A percentile compares a stretch with the other conserved stretches of the same genome.
Evolutionary conservation across 2,329 filamentous ascomycete genomes (phyloP).

Genomic region (Ophiocordyceps camponoti-leonardi): DNA sequence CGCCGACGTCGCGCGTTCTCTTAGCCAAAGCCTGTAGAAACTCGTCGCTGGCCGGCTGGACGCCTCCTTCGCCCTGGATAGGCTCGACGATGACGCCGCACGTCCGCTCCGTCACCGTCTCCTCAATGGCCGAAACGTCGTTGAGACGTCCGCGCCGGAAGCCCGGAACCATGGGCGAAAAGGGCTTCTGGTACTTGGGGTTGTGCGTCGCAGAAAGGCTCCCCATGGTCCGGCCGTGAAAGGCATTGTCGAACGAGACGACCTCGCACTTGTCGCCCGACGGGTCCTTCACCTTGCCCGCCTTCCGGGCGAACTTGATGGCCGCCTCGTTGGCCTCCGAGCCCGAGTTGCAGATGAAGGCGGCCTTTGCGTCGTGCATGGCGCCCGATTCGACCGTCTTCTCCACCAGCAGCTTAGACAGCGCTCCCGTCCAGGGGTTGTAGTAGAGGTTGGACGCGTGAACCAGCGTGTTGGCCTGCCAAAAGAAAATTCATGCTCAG

Average conservation of each 20-base stretch:
- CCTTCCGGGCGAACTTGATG: slow-evolving; percentile 91
- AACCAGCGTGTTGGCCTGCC: slow-evolving; percentile 53
- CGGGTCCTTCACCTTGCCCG: slow-evolving; percentile 58
- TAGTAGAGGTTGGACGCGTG: slow-evolving; percentile 96
- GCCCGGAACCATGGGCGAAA: slow-evolving; percentile 87
- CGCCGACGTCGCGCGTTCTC: slow-evolving; percentile 72
- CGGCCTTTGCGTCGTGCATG: slow-evolving; percentile 64
- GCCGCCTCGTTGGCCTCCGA: slow-evolving; percentile 96
- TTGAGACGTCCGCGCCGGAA: slow-evolving; percentile 81
- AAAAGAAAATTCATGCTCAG: too few species aligned
- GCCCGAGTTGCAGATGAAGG: slow-evolving; percentile 92
- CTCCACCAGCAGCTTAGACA: slow-evolving; percentile 72
- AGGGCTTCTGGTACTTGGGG: slow-evolving; percentile 92
- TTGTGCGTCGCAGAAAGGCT: slow-evolving; percentile 91
- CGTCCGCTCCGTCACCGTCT: slow-evolving; percentile 66
- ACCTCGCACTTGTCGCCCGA: slow-evolving; percentile 63
- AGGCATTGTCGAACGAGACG: slow-evolving; percentile 80
- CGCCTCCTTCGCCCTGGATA: slow-evolving; percentile 91
- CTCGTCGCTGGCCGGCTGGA: slow-evolving; percentile 65
- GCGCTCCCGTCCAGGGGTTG: slow-evolving; percentile 83
- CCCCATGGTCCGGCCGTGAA: slow-evolving; percentile 95
- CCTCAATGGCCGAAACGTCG: slow-evolving; percentile 52
- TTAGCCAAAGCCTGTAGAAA: slow-evolving; percentile 73
- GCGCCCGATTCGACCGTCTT: slow-evolving; percentile 62
- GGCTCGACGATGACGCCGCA: slow-evolving; percentile 94